A percentile compares a stretch with the other conserved stretches of the same genome.
Evolutionary conservation across 495 filamentous ascomycete genomes (phyloP).

Genomic region (Aspergillus leporis): DNA sequence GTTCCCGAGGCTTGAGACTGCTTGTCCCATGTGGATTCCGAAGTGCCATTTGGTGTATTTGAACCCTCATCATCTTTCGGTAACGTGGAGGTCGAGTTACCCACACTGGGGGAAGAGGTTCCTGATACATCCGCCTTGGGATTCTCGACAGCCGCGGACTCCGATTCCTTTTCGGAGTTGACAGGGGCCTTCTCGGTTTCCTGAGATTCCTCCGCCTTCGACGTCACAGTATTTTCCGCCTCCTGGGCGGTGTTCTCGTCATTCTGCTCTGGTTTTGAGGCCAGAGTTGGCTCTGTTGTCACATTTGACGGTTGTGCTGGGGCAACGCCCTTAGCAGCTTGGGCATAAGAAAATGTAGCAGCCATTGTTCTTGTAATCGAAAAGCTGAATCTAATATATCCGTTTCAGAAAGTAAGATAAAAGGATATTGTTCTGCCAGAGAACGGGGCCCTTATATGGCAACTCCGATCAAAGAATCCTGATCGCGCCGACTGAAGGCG

Average conservation of each 20-base stretch:
- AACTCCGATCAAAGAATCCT: conserved; percentile 26
- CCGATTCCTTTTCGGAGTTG: conserved; percentile 32
- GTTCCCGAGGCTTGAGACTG: conserved; percentile 58
- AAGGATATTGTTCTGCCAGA: conserved; percentile 29
- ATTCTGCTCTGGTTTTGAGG: conserved; percentile 32
- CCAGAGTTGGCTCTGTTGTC: conserved; percentile 32
- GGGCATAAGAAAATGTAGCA: conserved; percentile 82
- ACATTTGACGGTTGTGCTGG: conserved; percentile 41
- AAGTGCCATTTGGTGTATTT: conserved; percentile 62
- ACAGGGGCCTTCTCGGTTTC: conserved; percentile 31
- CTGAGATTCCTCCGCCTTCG: conserved; percentile 28
- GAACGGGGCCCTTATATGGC: conserved; percentile 27
- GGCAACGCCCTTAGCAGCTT: conserved; percentile 81
- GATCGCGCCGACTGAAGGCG: conserved; percentile 24
- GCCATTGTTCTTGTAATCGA: conserved; percentile 29
- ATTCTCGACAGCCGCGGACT: conserved; percentile 32
- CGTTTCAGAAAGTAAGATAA: conserved; percentile 16
- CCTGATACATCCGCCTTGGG: conserved; percentile 49
- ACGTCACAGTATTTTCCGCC: conserved; percentile 21
- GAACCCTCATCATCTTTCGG: conserved; percentile 72
- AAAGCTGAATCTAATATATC: conserved; percentile 20
- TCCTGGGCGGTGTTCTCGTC: conserved; percentile 13
- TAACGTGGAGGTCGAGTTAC: conserved; percentile 60
- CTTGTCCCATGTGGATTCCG: conserved; percentile 67
- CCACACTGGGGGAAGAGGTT: conserved; percentile 68